Percentiles rank a stretch among this genome's conserved stretches.
phyloP scores from a whole-genome alignment of 345 rosid genomes.

The Arabis hirsuta region DNA sequence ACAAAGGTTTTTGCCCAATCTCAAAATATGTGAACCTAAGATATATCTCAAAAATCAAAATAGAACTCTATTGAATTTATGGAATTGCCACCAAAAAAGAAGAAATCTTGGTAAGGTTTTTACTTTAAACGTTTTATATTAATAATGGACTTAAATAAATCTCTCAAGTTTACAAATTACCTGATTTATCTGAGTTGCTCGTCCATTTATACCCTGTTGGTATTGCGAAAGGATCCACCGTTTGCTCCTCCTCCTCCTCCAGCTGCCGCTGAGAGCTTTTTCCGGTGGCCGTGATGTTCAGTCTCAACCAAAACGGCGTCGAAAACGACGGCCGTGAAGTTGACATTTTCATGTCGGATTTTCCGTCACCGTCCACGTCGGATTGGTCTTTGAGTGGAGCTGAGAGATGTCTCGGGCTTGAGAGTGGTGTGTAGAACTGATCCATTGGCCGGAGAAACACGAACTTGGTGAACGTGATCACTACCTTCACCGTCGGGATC shows the following conservation, averaged over 20 bases:
- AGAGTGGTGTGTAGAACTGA: conserved; percentile 80
- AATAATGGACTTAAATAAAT: no score
- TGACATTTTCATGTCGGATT: conserved; percentile 48
- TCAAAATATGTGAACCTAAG: no score
- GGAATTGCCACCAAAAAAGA: no score
- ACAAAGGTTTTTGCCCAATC: no score
- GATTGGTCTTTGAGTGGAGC: conserved; percentile 37
- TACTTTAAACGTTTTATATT: no score
- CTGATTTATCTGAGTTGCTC: conserved; percentile 49
- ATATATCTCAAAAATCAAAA: no score
- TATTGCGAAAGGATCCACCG: conserved; percentile 74
- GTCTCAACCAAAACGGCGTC: conserved; percentile 57
- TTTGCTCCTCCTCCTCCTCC: conserved; percentile 24
- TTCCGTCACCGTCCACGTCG: conserved; percentile 49
- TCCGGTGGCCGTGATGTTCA: conserved; percentile 40
- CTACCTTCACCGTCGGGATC: conserved; percentile 89
- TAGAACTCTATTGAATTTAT: no score
- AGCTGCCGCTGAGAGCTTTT: conserved; percentile 51
- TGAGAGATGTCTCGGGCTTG: conserved; percentile 67
- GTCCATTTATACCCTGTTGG: conserved; percentile 79
- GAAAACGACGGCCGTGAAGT: conserved; percentile 43
- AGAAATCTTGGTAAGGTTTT: no score
- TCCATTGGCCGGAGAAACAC: conserved; percentile 70
- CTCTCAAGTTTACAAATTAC: neutral
- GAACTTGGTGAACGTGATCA: conserved; percentile 88